Conservation (phyloP, 2,329 filamentous ascomycete species). For the Coniochaeta pulveracea region DNA sequence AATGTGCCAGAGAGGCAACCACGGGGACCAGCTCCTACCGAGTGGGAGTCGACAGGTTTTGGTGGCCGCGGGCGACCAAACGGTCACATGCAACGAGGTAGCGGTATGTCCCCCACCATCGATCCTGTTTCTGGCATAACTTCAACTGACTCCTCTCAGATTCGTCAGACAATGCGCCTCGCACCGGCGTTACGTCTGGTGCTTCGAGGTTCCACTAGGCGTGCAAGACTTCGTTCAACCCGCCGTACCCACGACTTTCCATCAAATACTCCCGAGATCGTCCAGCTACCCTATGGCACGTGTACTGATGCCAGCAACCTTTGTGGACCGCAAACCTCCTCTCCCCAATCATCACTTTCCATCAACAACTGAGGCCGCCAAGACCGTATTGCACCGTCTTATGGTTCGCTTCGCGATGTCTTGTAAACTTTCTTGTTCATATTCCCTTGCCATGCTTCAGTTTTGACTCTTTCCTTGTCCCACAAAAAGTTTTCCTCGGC, state of each 20-base stretch:
- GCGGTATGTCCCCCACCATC: conserved; percentile 31
- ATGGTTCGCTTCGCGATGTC: too few species aligned
- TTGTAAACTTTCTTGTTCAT: too few species aligned
- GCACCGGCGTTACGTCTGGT: conserved; percentile 1
- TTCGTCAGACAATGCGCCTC: conserved; percentile 4
- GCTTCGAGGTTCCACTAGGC: conserved; percentile 3
- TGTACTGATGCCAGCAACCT: not conserved
- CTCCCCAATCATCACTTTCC: not conserved
- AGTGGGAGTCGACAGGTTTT: conserved; percentile 49
- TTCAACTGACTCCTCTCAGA: not conserved
- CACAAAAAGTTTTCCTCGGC: not conserved
- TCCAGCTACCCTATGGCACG: too few species aligned
- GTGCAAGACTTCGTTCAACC: not conserved
- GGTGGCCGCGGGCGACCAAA: conserved; percentile 40
- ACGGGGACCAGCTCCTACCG: conserved; percentile 41
- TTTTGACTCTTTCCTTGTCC: conserved; percentile 1
- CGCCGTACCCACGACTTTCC: not conserved
- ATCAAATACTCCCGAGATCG: not conserved
- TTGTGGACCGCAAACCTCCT: not conserved
- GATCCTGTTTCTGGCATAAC: not conserved
- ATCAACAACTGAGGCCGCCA: not conserved
- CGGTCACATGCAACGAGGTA: conserved; percentile 50
- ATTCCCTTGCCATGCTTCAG: too few species aligned
- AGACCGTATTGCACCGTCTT: conserved; percentile 1
- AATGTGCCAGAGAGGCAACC: conserved; percentile 50